A percentile compares a stretch with the other conserved stretches of the same genome.
These are phyloP conservation scores for Aspergillus leporis DNA, from an alignment of 495 filamentous ascomycete genomes.

Conservation along the genomic window DNA sequence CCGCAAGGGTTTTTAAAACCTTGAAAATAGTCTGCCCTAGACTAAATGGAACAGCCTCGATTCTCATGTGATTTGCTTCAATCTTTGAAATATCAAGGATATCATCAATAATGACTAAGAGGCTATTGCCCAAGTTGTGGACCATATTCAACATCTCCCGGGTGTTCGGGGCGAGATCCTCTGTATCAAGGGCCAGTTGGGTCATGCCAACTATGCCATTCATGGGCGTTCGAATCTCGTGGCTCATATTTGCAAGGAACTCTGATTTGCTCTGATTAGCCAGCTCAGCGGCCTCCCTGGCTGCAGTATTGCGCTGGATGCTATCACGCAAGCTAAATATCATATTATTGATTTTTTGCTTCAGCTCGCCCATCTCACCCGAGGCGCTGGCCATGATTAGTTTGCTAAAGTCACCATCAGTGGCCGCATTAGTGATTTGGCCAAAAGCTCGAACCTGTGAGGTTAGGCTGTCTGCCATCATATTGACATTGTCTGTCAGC, in stretches of 20 bases:
- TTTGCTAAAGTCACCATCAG: slow-evolving; percentile 90
- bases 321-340: slow-evolving; percentile 91
- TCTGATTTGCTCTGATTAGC: slow-evolving; percentile 99
- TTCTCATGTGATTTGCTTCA: slow-evolving; percentile 98
- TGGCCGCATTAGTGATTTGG: slow-evolving; percentile 95
- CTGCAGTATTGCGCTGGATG: slow-evolving; percentile 94
- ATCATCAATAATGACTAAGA: slow-evolving; percentile 97
- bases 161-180: slow-evolving; percentile 85
- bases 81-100: slow-evolving; percentile 99
- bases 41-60: slow-evolving; percentile 97
- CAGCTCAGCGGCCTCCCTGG: slow-evolving; percentile 92
- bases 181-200: slow-evolving; percentile 92
- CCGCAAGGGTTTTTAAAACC: slow-evolving; percentile 90
- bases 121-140: slow-evolving; percentile 93
- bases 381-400: slow-evolving; percentile 97
- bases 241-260: too few relatives aligned
- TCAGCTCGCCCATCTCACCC: slow-evolving; percentile 98
- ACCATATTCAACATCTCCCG: slow-evolving; percentile 99
- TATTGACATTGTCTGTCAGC: slow-evolving; percentile 83
- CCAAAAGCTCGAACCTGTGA: slow-evolving; percentile 95
- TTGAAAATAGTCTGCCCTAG: slow-evolving; percentile 95
- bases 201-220: slow-evolving; percentile 89
- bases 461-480: slow-evolving; percentile 95
- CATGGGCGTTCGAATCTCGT: slow-evolving; percentile 98
- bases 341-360: slow-evolving; percentile 99